Conservation (phyloP, 192 early-diverging fungal genomes). For the Lunasporangiospora selenospora region DNA sequence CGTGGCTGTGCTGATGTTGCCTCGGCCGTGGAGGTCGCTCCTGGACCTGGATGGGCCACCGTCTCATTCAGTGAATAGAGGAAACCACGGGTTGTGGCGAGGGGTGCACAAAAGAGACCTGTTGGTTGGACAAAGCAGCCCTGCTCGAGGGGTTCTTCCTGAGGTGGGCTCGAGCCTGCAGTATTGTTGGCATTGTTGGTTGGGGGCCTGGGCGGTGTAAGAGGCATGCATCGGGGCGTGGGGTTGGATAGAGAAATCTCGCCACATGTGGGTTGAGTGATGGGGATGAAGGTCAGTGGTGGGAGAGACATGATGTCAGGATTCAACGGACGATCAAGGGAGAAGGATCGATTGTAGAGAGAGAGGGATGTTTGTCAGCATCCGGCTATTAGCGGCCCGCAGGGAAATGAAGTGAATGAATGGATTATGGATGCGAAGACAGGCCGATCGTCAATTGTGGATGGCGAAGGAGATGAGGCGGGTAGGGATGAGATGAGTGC, state of each 20-base stretch:
- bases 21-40: no score
- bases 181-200: not conserved
- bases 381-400: not conserved
- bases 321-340: no score
- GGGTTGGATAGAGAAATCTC: constrained; percentile 7
- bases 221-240: constrained; percentile 12
- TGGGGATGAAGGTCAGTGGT: constrained; percentile 16
- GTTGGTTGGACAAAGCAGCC: constrained; percentile 32
- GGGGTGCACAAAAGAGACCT: constrained; percentile 27
- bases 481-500: not conserved
- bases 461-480: not conserved
- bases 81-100: constrained; percentile 36
- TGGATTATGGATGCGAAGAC: not conserved
- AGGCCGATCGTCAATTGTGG: no score
- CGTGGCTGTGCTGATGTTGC: no score
- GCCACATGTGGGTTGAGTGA: constrained; percentile 29
- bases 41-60: no score
- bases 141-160: no score
- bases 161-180: not conserved
- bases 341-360: not conserved
- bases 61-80: constrained; percentile 35
- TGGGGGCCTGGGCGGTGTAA: no score
- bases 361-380: not conserved
- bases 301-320: no score
- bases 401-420: not conserved